Evolutionary conservation across 306 rosid genomes (phyloP), one percentile per base, ranked within the genome.

Genomic region (Luffa acutangula): DNA sequence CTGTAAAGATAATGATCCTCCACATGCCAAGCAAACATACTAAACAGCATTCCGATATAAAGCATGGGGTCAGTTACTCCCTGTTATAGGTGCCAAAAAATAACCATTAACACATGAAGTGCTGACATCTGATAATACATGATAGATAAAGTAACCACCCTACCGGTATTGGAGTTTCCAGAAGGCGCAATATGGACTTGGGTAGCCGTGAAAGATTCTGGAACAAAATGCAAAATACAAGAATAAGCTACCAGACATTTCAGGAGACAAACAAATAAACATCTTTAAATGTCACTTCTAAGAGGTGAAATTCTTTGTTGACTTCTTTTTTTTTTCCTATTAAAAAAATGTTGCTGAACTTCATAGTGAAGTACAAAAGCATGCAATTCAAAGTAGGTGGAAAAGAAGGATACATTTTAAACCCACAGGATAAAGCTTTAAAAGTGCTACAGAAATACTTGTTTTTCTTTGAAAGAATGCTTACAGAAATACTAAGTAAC

Each of bases 61-160:
- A 96, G 89, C 99, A 96, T 96, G 77, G 99, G 98, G 79, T 96
- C 99, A 3, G 99, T 96, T 62, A 96, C 99, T 72, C 99, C 99
- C 99, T 96, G 90, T 90, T 60, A 83, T 75, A 86, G 18, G 60
- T 86, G 45, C 60, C 59, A 75, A 74, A 79, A 80, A 48, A 54
- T 46, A 80, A 66, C 25, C 25, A 67, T 78, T 42, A 83, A 67
- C 81, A 37, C 80, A 79, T 75, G 48, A 20, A 58, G 21, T 64
- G 60, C 63, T 36, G 46, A 7, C 54, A 81, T 73, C 54, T 56
- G 60, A 57, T 11, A 36, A 69, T 46, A 56, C 53, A 9, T 25
- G 42, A 45, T 51, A 80, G 37, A 51, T 53, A 74, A 74, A 36
- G 52, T n/a, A 72, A 79, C 77, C 52, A 18, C 49, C 78, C 79